Conservation (phyloP, 2,329 filamentous ascomycete species). For the Ophiostoma australiae region DNA sequence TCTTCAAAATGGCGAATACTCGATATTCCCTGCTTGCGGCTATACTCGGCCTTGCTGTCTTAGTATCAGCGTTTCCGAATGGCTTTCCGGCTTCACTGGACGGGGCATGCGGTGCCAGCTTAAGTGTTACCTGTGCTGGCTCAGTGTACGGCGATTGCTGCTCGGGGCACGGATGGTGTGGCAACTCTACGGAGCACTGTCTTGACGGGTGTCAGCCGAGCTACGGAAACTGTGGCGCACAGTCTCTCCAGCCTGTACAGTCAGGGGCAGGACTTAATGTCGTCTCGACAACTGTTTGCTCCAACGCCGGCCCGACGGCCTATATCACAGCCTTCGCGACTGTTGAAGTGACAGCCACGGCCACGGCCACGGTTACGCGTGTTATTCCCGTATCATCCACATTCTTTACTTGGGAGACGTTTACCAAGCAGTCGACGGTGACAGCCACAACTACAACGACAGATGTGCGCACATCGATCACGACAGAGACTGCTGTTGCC, state of each 20-base stretch:
- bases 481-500: neutral
- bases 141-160: neutral
- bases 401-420: neutral
- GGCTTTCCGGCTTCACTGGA: neutral
- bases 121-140: neutral
- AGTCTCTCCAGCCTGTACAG: neutral
- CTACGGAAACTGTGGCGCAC: neutral
- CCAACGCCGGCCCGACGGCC: neutral
- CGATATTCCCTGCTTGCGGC: neutral
- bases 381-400: neutral
- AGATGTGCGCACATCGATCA: neutral
- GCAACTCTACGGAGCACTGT: neutral
- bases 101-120: neutral
- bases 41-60: neutral
- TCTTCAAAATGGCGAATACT: neutral
- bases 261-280: neutral
- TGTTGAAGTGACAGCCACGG: neutral
- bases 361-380: neutral
- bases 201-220: neutral
- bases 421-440: neutral
- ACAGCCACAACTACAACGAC: neutral
- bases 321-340: neutral
- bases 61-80: neutral
- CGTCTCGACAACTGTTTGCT: neutral
- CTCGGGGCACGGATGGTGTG: neutral